Evolutionary conservation across 2,329 filamentous ascomycete species (phyloP), one percentile per base, ranked within the genome.

Genomic region (Ophioceras dolichostomum): DNA sequence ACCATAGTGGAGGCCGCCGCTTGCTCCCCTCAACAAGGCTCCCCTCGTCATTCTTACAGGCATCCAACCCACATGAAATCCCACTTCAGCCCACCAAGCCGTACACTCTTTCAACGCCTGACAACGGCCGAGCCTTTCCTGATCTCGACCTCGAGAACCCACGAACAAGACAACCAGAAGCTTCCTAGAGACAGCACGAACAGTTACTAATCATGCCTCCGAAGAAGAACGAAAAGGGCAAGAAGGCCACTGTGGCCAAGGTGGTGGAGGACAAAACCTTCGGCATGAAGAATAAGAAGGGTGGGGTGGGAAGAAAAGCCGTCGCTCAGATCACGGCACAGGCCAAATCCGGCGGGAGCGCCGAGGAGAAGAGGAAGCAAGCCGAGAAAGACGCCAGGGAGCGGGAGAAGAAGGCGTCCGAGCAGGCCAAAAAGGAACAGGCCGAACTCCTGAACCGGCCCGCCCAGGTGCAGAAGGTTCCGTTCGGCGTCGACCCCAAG

Each of bases 221-320:
- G 41, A 87, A 87, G 59, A 72, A 70, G 51, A 57, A 61, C 40
- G 67, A 73, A 39, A 62, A 51, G 39, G 67, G 62, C 57, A 77
- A 77, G 63, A 74, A 73, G 64, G 58, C 64, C 39, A 56, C 64
- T 17, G 59, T 65, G 41, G 51, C 64, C 49, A 86, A 86, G 64
- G 53, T 68, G 32, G 83, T 87, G 45, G 86, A 91, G 45, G 91
- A 98, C 69, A 91, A 89, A 67, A 94, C 91, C 34, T 98, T 98
- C 70, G 91, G 91, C 51, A 96, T 98, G 91, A 98, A 98, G 67
- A 98, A 98, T 58, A 98, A 98, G 70, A 98, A 95, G 71, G 91
- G 91, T 49, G 82, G 77, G 40, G 79, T 76, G 37, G 89, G 87
- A 39, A 85, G 96, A 64, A 94, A 79, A 62, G 77, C 88, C 49